Evolutionary conservation across 1,139 yeast genomes (phyloP).

Genomic region (Pichia sp.): DNA sequence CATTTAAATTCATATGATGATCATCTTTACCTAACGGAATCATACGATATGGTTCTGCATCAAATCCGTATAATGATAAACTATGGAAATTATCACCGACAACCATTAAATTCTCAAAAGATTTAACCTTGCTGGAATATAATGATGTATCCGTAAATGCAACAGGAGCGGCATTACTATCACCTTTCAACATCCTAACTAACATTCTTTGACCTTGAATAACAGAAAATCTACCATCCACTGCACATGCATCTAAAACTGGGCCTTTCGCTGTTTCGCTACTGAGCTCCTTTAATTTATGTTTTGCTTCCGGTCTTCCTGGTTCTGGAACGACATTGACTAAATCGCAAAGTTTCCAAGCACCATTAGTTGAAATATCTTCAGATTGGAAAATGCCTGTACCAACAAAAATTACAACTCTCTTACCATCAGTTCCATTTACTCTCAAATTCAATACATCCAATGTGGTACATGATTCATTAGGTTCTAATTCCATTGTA

Average conservation of each 20-base stretch:
- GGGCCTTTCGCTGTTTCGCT: slow-evolving; percentile 85
- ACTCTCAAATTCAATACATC: slow-evolving; percentile 50
- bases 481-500: slow-evolving; percentile 58
- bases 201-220: slow-evolving; percentile 88
- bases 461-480: slow-evolving; percentile 64
- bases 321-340: slow-evolving; percentile 91
- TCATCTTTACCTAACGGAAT: slow-evolving; percentile 75
- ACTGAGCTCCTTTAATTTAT: slow-evolving; percentile 72
- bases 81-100: slow-evolving; percentile 84
- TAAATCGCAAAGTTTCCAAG: slow-evolving; percentile 71
- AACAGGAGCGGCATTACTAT: slow-evolving; percentile 81
- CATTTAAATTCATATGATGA: slow-evolving; percentile 56
- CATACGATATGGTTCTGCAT: slow-evolving; percentile 93
- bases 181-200: slow-evolving; percentile 72
- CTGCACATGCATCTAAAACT: slow-evolving; percentile 72
- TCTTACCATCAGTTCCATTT: slow-evolving; percentile 17
- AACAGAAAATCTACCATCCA: slow-evolving; percentile 80
- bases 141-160: slow-evolving; percentile 89
- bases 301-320: slow-evolving; percentile 80
- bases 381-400: slow-evolving; percentile 78
- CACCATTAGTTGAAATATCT: slow-evolving; percentile 80
- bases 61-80: slow-evolving; percentile 84
- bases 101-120: slow-evolving; percentile 75
- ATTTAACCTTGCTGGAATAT: slow-evolving; percentile 75
- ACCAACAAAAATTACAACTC: slow-evolving; percentile 58